A percentile compares a stretch with the other conserved stretches of the same genome.
phyloP scores from a whole-genome alignment of 192 early-diverging fungal species.

The Mortierella hygrophila region DNA sequence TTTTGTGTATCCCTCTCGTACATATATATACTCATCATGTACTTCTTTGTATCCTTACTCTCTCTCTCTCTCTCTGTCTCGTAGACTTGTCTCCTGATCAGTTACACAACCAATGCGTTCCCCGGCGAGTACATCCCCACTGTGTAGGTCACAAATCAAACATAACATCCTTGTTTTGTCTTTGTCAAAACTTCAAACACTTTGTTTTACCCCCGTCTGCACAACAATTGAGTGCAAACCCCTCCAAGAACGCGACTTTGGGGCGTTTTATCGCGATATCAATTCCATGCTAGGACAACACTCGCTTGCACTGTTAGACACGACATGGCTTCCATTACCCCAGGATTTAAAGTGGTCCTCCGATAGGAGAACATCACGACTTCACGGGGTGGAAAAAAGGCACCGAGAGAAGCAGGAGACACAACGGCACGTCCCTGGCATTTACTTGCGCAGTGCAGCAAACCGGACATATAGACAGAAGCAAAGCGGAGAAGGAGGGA shows the following conservation, averaged over 20 bases:
- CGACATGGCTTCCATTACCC: neutral
- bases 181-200: neutral
- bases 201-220: neutral
- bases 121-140: slow-evolving; percentile 99
- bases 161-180: neutral
- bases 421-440: neutral
- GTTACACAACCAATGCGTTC: slow-evolving; percentile 99
- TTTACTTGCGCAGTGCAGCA: neutral
- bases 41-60: neutral
- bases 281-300: neutral
- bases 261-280: neutral
- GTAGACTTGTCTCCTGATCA: slow-evolving; percentile 95
- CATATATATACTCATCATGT: neutral
- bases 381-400: neutral
- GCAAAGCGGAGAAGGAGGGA: neutral
- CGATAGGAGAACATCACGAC: neutral
- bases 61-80: slow-evolving; percentile 25
- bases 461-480: neutral
- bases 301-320: neutral
- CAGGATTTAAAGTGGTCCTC: neutral
- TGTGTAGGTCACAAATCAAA: slow-evolving; percentile 76
- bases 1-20: neutral
- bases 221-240: neutral
- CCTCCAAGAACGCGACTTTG: neutral
- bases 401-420: neutral